Evolutionary conservation across 2,329 filamentous ascomycete species (phyloP).

Genomic region (Clathrospora elynae): DNA sequence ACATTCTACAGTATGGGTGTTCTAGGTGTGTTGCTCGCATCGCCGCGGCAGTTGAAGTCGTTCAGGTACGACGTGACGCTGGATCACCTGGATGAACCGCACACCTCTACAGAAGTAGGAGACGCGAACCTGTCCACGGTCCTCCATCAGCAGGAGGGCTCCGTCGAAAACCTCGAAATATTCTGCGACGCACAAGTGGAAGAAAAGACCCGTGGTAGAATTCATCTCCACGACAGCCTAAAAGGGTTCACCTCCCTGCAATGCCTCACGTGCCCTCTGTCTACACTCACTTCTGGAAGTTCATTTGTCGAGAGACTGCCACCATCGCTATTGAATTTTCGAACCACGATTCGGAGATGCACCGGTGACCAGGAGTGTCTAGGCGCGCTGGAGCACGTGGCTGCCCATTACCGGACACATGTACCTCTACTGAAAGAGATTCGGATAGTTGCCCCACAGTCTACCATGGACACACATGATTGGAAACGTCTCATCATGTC

Average conservation of each 20-base stretch:
- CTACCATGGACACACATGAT: slow-evolving; percentile 13
- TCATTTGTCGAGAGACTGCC: slow-evolving; percentile 21
- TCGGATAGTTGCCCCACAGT: slow-evolving; percentile 8
- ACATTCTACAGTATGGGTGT: slow-evolving; percentile 16
- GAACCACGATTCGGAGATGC: slow-evolving; percentile 8
- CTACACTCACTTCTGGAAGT: slow-evolving; percentile 7
- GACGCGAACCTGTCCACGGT: slow-evolving; percentile 8
- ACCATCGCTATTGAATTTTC: slow-evolving; percentile 14
- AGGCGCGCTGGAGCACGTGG: slow-evolving; percentile 22
- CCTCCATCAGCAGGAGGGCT: slow-evolving; percentile 17
- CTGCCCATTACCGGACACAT: slow-evolving; percentile 5
- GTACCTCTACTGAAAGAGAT: slow-evolving; percentile 16
- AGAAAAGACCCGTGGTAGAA: not conserved
- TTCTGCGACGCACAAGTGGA: slow-evolving; percentile 8
- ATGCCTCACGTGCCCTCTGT: slow-evolving; percentile 20
- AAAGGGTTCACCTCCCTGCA: slow-evolving; percentile 16
- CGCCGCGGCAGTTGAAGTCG: slow-evolving; percentile 17
- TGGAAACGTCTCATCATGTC: slow-evolving; percentile 15
- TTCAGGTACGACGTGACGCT: slow-evolving; percentile 20
- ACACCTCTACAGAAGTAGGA: slow-evolving; percentile 3
- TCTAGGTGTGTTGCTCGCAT: slow-evolving; percentile 23
- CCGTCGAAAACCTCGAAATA: slow-evolving; percentile 18
- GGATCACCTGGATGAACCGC: slow-evolving; percentile 5
- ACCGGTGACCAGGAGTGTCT: slow-evolving; percentile 13
- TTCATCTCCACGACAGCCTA: slow-evolving; percentile 15